These are phyloP conservation scores for Aspergillus aculeatinus DNA, from an alignment of 2,329 filamentous ascomycete genomes.

Conservation along the genomic window DNA sequence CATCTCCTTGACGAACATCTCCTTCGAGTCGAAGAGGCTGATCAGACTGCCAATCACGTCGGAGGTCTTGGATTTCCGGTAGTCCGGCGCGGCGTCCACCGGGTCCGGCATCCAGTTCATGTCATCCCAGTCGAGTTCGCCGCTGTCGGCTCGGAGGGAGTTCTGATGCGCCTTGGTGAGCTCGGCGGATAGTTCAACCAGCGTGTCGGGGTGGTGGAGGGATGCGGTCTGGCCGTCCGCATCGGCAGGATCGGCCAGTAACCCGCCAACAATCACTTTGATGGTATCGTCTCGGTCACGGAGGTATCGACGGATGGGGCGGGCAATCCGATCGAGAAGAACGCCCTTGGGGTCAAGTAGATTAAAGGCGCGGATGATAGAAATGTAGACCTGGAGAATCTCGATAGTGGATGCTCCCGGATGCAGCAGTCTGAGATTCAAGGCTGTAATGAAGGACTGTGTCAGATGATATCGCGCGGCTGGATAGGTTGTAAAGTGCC, in stretches of 20 bases:
- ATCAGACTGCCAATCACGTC: conserved; percentile 92
- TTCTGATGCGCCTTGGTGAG: conserved; percentile 45
- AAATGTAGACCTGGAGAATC: conserved; percentile 67
- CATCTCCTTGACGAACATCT: conserved; percentile 91
- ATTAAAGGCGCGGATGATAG: conserved; percentile 63
- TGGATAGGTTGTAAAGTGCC: conserved; percentile 55
- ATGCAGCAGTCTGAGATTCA: conserved; percentile 58
- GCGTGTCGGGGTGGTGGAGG: conserved; percentile 40
- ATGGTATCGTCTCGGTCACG: conserved; percentile 65
- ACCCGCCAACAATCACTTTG: conserved; percentile 62
- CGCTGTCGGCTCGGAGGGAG: conserved; percentile 49
- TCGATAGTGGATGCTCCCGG: conserved; percentile 65
- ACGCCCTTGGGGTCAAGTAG: conserved; percentile 65
- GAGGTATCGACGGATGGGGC: conserved; percentile 62
- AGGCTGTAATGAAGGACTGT: conserved; percentile 52
- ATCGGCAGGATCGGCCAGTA: conserved; percentile 56
- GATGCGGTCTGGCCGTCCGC: conserved; percentile 30
- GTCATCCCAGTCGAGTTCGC: conserved; percentile 84
- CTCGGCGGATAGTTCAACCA: conserved; percentile 56
- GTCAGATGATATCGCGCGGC: conserved; percentile 57
- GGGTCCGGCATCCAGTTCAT: conserved; percentile 93
- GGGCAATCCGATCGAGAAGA: conserved; percentile 64
- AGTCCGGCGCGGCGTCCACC: conserved; percentile 87
- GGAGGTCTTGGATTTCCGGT: conserved; percentile 81
- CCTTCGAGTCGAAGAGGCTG: conserved; percentile 81